Base-by-base conservation (phyloP, 176 grass and related monocot genomes). In the Panicum miliaceum region DNA sequence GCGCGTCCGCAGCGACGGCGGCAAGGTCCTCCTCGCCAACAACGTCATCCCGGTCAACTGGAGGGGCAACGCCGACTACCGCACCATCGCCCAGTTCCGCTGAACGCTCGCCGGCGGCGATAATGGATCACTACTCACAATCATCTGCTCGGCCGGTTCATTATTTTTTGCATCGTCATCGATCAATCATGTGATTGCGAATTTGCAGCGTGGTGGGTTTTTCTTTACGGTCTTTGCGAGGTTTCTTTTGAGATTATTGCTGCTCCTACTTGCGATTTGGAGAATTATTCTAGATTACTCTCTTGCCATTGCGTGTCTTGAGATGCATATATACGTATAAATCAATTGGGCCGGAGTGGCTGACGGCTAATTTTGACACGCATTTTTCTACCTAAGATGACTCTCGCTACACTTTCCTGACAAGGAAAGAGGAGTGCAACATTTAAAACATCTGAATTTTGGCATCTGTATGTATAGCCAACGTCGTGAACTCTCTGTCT, bases 1-100 rank as follows among this genome's bases (percentile, higher is more conserved):
- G 62, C 87, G 88, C 48, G 42, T 92, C 41, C 89, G 85, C 56
- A 78, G 76, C 45, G 84, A 89, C 48, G 90, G 86, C 77, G 90
- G 90, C 76, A 89, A 46, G 85, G 80, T 64, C 5, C 80, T 97
- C 22, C 68, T 92, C 6, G 94, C 92, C 42, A 53, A 69, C 3
- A 77, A 93, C 25, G 90, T 92, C 60, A 97, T 94, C 74, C 94
- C 92, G 14, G 26, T 32, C 1, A 82, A 88, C 68, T 97, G 94
- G 94, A 86, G 71, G 66, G 69, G 87, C 36, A 84, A 92, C 90
- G 34, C 83, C 10, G 40, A 86, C 47, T 97, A 97, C 79, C 74
- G 88, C 46, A 90, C 94, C 36, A 76, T 85, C 56, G 83, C 90
- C 62, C 89, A 91, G 83, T 97, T 91, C 84, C 84, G 35, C 20